Evolutionary conservation across 768 basidiomycete genomes (phyloP).

Genomic region (Pleurotus tuoliensis): DNA sequence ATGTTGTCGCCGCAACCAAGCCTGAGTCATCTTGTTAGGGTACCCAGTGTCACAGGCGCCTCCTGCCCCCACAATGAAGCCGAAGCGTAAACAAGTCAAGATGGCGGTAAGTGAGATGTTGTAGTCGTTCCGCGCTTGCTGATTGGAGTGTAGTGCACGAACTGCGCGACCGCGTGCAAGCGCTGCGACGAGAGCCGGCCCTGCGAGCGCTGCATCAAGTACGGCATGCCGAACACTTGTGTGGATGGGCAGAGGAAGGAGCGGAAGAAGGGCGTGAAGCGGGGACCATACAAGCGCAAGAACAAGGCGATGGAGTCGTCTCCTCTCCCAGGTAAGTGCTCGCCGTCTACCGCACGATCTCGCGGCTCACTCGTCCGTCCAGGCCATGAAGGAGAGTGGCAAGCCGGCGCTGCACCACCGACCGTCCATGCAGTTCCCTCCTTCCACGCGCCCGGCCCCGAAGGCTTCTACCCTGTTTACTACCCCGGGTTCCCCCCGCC

Average conservation of each 20-base stretch:
- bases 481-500: background rate
- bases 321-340: background rate
- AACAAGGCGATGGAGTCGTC: conserved; percentile 28
- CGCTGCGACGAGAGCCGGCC: conserved; percentile 87
- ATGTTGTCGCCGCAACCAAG: background rate
- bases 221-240: conserved; percentile 74
- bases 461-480: conserved; percentile 6
- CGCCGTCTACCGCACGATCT: background rate
- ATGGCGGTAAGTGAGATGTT: conserved; percentile 52
- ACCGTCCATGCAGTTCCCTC: background rate
- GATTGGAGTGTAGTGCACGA: conserved; percentile 53
- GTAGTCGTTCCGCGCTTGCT: background rate
- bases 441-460: background rate
- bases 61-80: conserved; percentile 25
- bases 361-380: background rate
- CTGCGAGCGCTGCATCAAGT: conserved; percentile 87
- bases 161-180: conserved; percentile 85
- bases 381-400: conserved; percentile 25
- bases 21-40: background rate
- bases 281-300: conserved; percentile 80
- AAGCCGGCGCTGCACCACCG: conserved; percentile 12
- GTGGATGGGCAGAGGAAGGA: conserved; percentile 91
- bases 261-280: conserved; percentile 85
- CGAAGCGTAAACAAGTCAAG: conserved; percentile 86
- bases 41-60: conserved; percentile 4